Conservation (phyloP, 805 yeast genomes). For the Zygosaccharomyces kombuchaensis region DNA sequence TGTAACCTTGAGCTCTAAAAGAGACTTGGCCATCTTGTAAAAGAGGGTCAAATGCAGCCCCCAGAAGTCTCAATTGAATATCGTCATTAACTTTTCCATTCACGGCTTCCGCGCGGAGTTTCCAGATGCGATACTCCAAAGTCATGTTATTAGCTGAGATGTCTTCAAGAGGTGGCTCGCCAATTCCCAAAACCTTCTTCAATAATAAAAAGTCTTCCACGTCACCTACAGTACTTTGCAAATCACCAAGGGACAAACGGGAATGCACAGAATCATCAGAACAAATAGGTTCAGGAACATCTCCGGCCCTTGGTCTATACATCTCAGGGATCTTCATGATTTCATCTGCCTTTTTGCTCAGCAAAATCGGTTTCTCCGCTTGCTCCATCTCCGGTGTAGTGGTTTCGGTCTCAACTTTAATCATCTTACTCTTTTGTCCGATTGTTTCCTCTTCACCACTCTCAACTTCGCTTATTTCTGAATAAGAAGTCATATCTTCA, state of each 20-base stretch:
- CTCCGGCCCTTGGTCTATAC: constrained; percentile 49
- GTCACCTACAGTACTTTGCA: constrained; percentile 60
- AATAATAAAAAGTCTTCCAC: constrained; percentile 66
- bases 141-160: background rate
- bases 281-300: constrained; percentile 52
- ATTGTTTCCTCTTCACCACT: constrained; percentile 15
- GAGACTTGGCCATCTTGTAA: constrained; percentile 51
- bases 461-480: constrained; percentile 15
- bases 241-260: constrained; percentile 36
- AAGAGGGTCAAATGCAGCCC: constrained; percentile 22
- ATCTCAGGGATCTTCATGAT: constrained; percentile 26
- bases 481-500: constrained; percentile 10
- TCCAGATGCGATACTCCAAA: constrained; percentile 26
- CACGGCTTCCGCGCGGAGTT: constrained; percentile 15
- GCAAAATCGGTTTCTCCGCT: constrained; percentile 19
- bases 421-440: constrained; percentile 23
- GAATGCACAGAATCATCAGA: constrained; percentile 33
- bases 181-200: constrained; percentile 38
- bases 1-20: constrained; percentile 69
- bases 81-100: constrained; percentile 12
- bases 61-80: constrained; percentile 26
- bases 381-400: constrained; percentile 28
- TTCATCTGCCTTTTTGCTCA: constrained; percentile 16
- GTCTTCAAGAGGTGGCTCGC: background rate
- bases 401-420: constrained; percentile 16